phyloP scores from a whole-genome alignment of 495 filamentous ascomycete species.

The Penicillium bovifimosum region DNA sequence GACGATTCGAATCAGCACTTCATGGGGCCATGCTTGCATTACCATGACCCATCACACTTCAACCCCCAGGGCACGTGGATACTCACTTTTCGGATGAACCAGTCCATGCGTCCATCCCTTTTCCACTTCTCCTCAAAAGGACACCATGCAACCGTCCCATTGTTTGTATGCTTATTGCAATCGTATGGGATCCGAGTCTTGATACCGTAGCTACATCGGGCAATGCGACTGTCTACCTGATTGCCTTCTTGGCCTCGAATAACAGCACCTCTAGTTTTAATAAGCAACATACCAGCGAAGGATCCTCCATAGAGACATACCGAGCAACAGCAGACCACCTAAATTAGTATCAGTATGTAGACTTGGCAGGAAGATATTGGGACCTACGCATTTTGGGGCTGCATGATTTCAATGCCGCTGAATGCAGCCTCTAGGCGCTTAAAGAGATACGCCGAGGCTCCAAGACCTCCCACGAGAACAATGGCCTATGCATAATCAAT shows the following conservation, averaged over 20 bases:
- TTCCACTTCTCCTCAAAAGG: conserved; percentile 20
- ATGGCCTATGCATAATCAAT: conserved; percentile 41
- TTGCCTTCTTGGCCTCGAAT: conserved; percentile 34
- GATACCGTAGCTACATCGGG: conserved; percentile 48
- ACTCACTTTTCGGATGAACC: conserved; percentile 33
- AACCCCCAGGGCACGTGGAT: background rate
- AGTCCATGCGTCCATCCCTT: conserved; percentile 14
- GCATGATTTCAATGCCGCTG: conserved; percentile 48
- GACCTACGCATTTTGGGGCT: conserved; percentile 56
- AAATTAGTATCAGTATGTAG: background rate
- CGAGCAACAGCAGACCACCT: conserved; percentile 29
- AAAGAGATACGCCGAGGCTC: conserved; percentile 61
- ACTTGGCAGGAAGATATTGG: no score
- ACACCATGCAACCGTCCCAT: background rate
- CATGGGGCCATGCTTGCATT: no score
- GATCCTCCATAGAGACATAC: conserved; percentile 5
- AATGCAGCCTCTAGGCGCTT: conserved; percentile 43
- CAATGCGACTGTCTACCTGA: conserved; percentile 43
- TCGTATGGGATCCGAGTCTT: conserved; percentile 25
- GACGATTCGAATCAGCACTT: background rate
- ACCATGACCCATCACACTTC: background rate
- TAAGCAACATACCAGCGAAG: conserved; percentile 22
- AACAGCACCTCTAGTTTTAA: conserved; percentile 41
- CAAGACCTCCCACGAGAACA: conserved; percentile 68
- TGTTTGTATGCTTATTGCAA: conserved; percentile 19